Evolutionary conservation across 106 monocot genomes (phyloP), one percentile per base, ranked within the genome.

Genomic region (Platanthera guangdongensis): DNA sequence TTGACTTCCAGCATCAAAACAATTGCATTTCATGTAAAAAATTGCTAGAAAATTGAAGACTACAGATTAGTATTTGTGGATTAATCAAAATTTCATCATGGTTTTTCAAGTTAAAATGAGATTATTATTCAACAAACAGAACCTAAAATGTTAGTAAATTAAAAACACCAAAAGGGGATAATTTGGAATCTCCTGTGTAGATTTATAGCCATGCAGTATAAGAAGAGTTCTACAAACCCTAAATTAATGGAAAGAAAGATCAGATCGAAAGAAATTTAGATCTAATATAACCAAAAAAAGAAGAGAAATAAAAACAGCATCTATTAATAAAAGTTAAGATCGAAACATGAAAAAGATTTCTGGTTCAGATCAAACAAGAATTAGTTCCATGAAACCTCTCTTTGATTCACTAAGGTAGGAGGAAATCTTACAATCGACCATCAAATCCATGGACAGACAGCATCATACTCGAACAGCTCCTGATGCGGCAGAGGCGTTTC

Each of bases 401-500:
- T 4, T 55, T 55, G 5, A 55, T 13, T 15, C n/a, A 15, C n/a
- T 15, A 55, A 55, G n/a, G 13, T n/a, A 16, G n/a, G 55, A 13
- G 55, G n/a, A 55, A 55, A 55, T 64, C 63, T 64, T 18, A 64
- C 19, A 19, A 64, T 64, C 28, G 21, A 28, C 63, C 21, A 64
- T 2, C 10, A 28, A 28, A 64, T 64, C 19, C 19, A 64, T 28
- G 5, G 7, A 7, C 63, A n/a, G 22, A 15, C 6, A 25, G 10
- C 28, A 64, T 64, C 63, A 64, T 22, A 64, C 63, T 64, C 63
- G 63, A 64, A 64, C 63, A 19, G 63, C 9, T 19, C 32, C 71
- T 57, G 80, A 80, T 16, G 86, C 51, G 14, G 80, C 53, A 8
- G 85, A 81, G 5, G 73, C 79, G 16, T 57, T 79, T n/a, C 74